phyloP scores from a whole-genome alignment of 129 eudicot species.

The Pittosporum tobira region DNA sequence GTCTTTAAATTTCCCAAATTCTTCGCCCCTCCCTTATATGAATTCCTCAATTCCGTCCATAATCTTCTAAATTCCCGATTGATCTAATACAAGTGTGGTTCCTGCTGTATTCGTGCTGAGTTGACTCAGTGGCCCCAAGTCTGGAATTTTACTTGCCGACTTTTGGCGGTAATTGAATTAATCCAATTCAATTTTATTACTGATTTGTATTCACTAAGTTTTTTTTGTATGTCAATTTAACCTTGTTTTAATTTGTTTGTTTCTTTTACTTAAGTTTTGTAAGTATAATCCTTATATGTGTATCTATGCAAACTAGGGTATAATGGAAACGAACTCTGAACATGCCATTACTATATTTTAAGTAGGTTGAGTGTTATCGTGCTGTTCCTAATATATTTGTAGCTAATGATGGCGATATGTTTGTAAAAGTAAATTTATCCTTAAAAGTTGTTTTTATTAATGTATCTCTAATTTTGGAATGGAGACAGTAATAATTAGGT shows the following conservation, averaged over 20 bases:
- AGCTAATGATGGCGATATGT: too few relatives aligned
- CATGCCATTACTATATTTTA: too few relatives aligned
- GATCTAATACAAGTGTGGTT: not conserved
- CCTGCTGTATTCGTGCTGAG: not conserved
- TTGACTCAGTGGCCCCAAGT: not conserved
- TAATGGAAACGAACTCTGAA: not conserved
- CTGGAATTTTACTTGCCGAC: not conserved
- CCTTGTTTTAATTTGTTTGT: not conserved
- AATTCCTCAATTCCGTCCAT: not conserved
- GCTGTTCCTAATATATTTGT: not conserved
- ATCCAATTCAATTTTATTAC: not conserved
- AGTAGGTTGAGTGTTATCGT: too few relatives aligned
- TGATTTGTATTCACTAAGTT: too few relatives aligned
- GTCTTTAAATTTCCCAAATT: constrained; percentile 1
- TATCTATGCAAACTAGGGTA: too few relatives aligned
- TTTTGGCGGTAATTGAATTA: constrained; percentile 5
- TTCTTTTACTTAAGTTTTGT: not conserved
- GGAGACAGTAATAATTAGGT: too few relatives aligned
- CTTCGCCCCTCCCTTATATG: not conserved
- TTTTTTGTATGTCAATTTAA: not conserved
- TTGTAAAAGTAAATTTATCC: not conserved
- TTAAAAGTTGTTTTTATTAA: too few relatives aligned
- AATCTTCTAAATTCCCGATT: not conserved
- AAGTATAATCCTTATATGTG: not conserved
- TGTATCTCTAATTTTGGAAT: too few relatives aligned